phyloP scores from a whole-genome alignment of 2,329 filamentous ascomycete species.

The Aphanoascus verrucosus region DNA sequence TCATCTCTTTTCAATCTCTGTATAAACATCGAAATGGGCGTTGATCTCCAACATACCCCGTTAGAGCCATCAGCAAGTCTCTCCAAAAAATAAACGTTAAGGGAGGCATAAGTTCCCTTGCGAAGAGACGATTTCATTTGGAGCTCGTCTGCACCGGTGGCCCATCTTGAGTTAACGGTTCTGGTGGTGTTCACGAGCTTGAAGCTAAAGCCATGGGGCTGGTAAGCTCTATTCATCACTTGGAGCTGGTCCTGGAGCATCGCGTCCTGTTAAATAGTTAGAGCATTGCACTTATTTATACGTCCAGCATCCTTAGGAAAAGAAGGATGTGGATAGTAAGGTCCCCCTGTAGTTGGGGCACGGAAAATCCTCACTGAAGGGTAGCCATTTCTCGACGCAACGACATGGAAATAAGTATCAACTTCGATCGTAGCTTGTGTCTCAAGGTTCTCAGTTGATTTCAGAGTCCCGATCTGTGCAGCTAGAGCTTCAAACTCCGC shows the following conservation, averaged over 20 bases:
- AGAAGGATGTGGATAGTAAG: no score
- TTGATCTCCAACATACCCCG: constrained; percentile 12
- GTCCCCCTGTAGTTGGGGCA: background rate
- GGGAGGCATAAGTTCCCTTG: constrained; percentile 42
- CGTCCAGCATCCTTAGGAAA: no score
- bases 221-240: constrained; percentile 30
- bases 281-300: background rate
- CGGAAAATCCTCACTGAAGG: constrained; percentile 3
- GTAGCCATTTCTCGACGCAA: constrained; percentile 24
- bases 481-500: background rate
- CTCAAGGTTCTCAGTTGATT: background rate
- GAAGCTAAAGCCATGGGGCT: constrained; percentile 40
- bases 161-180: constrained; percentile 47
- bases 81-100: constrained; percentile 53
- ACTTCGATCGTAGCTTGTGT: constrained; percentile 25
- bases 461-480: background rate
- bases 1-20: background rate
- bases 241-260: constrained; percentile 13
- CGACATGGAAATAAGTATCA: constrained; percentile 36
- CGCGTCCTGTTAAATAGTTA: constrained; percentile 2
- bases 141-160: constrained; percentile 39
- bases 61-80: constrained; percentile 32
- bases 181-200: constrained; percentile 40
- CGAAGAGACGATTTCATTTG: constrained; percentile 46
- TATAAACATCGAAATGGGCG: no score